These are phyloP conservation scores for Tetradesmus obliquus DNA, from an alignment of 139 green algal genomes.

Conservation along the genomic window DNA sequence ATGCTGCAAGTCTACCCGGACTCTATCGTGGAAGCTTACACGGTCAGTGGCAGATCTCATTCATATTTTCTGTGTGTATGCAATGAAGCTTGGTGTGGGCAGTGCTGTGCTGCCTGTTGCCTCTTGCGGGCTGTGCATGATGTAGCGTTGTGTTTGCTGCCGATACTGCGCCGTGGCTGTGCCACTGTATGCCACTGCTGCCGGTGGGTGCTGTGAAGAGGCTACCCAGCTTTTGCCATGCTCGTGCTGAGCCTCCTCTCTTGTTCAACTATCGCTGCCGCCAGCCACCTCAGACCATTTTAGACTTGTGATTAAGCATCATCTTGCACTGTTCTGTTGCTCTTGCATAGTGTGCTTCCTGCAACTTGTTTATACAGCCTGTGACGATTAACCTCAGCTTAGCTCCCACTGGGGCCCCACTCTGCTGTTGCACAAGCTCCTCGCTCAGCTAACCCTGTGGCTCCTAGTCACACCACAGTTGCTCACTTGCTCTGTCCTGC, in stretches of 20 bases:
- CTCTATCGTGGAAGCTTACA: slow-evolving; percentile 64
- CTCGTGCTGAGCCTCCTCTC: too few relatives aligned
- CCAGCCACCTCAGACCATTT: too few relatives aligned
- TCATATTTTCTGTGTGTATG: neutral
- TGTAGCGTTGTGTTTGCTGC: neutral
- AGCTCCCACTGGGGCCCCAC: too few relatives aligned
- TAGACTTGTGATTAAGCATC: too few relatives aligned
- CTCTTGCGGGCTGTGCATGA: too few relatives aligned
- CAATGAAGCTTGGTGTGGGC: neutral
- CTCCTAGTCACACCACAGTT: neutral
- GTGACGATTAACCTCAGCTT: too few relatives aligned
- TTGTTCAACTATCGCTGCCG: too few relatives aligned
- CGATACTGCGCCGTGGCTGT: neutral
- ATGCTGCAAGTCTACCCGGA: slow-evolving; percentile 72
- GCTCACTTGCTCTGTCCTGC: neutral
- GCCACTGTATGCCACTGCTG: neutral
- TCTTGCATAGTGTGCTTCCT: too few relatives aligned
- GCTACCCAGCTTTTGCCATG: too few relatives aligned
- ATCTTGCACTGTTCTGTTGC: too few relatives aligned
- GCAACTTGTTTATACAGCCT: too few relatives aligned
- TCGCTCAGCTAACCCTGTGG: neutral
- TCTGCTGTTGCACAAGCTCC: too few relatives aligned
- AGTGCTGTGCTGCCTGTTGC: neutral
- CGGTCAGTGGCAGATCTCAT: slow-evolving; percentile 40
- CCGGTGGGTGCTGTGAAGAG: neutral